Percentiles rank a stretch among this genome's conserved stretches.
phyloP scores from a whole-genome alignment of 192 early-diverging fungal genomes.

The Entomortierella chlamydospora region DNA sequence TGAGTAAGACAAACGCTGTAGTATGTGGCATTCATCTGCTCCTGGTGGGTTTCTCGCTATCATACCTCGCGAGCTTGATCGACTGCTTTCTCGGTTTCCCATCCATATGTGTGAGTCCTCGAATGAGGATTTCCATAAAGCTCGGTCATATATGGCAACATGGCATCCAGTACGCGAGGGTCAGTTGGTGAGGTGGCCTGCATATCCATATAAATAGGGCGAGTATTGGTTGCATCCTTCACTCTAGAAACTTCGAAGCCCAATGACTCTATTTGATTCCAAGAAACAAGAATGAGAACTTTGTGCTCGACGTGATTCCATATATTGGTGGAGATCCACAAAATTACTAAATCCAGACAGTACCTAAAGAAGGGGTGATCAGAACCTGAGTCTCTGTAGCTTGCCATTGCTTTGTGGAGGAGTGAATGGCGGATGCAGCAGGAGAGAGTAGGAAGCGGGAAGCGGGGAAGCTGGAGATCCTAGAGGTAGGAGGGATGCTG shows the following conservation, averaged over 20 bases:
- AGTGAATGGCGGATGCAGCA: constrained; percentile 37
- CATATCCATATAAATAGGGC: constrained; percentile 94
- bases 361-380: constrained; percentile 40
- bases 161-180: constrained; percentile 91
- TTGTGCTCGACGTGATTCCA: neutral
- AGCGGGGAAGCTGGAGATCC: neutral
- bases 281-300: neutral
- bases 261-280: constrained; percentile 54
- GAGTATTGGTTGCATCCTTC: constrained; percentile 41
- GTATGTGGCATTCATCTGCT: neutral
- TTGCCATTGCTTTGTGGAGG: constrained; percentile 22
- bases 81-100: constrained; percentile 93
- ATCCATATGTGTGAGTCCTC: constrained; percentile 96
- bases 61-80: constrained; percentile 86
- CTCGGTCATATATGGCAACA: constrained; percentile 94
- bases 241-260: constrained; percentile 62
- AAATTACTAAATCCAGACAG: neutral
- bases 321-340: neutral
- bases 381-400: constrained; percentile 21
- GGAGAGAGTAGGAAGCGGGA: constrained; percentile 33
- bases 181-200: constrained; percentile 96
- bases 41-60: neutral
- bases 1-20: neutral
- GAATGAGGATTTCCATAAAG: constrained; percentile 97
- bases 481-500: constrained; percentile 15